A percentile compares a stretch with the other conserved stretches of the same genome.
These are phyloP conservation scores for Ceratobasidium papillatum DNA, from an alignment of 1,284 basidiomycete genomes.

Conservation along the genomic window DNA sequence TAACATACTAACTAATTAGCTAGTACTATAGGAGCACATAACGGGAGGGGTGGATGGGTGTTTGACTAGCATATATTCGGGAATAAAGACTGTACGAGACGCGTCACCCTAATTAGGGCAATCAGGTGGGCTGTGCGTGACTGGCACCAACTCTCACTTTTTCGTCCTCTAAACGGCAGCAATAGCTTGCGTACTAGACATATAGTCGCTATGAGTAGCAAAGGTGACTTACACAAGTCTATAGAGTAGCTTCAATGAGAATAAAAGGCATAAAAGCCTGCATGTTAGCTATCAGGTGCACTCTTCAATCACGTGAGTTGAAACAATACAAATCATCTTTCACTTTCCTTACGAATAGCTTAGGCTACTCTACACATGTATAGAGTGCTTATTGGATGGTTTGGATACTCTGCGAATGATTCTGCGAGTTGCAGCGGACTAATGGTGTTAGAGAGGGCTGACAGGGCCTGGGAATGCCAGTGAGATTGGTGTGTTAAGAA, in stretches of 20 bases:
- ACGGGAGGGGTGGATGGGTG: neutral
- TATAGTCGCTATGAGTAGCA: too few species aligned
- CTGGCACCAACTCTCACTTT: neutral
- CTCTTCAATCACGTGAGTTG: slow-evolving; percentile 38
- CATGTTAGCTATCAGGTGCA: neutral
- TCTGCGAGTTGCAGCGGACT: neutral
- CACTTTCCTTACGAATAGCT: neutral
- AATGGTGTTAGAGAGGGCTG: neutral
- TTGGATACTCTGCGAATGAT: neutral
- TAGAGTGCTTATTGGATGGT: too few species aligned
- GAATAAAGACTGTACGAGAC: neutral
- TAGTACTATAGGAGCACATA: neutral
- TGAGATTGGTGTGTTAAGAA: neutral
- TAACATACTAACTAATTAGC: too few species aligned
- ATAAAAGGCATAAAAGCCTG: neutral
- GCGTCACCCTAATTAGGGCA: slow-evolving; percentile 38
- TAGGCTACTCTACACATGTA: neutral
- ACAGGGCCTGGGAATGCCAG: neutral
- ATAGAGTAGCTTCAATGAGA: neutral
- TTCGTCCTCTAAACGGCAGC: neutral
- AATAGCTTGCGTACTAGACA: too few species aligned
- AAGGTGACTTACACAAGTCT: too few species aligned
- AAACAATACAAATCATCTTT: slow-evolving; percentile 18
- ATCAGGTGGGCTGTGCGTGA: slow-evolving; percentile 35
- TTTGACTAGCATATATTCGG: slow-evolving; percentile 3